These are phyloP conservation scores for Helicocarpus griseus DNA, from an alignment of 2,329 filamentous ascomycete genomes.

Conservation along the genomic window DNA sequence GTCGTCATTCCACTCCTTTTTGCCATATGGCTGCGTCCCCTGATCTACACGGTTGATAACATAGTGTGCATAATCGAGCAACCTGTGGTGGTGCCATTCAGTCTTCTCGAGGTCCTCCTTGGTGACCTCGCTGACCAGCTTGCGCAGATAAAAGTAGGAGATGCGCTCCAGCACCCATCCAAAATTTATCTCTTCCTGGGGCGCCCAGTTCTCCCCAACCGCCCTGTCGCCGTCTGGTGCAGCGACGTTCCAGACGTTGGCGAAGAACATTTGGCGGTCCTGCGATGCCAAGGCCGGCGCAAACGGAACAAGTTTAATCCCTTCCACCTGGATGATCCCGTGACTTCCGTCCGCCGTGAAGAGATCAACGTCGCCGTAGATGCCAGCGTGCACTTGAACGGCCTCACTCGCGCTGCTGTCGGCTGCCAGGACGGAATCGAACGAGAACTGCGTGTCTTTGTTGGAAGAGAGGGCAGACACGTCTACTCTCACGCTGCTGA, in stretches of 20 bases:
- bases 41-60: neutral
- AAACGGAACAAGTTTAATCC: slow-evolving; percentile 7
- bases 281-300: slow-evolving; percentile 4
- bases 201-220: neutral
- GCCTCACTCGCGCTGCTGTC: slow-evolving; percentile 7
- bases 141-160: slow-evolving; percentile 4
- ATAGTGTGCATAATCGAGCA: slow-evolving; percentile 2
- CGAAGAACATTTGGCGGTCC: slow-evolving; percentile 5
- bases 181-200: slow-evolving; percentile 1
- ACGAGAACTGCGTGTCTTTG: slow-evolving; percentile 10
- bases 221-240: neutral
- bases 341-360: slow-evolving; percentile 11
- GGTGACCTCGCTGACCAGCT: slow-evolving; percentile 1
- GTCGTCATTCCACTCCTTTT: slow-evolving; percentile 9
- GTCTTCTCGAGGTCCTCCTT: neutral
- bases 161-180: slow-evolving; percentile 5
- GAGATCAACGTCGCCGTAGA: slow-evolving; percentile 19
- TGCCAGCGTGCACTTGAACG: neutral
- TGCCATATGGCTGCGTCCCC: slow-evolving; percentile 2
- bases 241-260: slow-evolving; percentile 4
- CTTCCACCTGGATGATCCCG: slow-evolving; percentile 10
- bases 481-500: slow-evolving; percentile 2
- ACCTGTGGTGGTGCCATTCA: slow-evolving; percentile 1
- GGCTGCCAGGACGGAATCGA: slow-evolving; percentile 13
- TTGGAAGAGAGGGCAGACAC: neutral